Base-by-base conservation (phyloP, 225 moss, liverwort and hornwort genomes). In the Marchantia polymorpha region DNA sequence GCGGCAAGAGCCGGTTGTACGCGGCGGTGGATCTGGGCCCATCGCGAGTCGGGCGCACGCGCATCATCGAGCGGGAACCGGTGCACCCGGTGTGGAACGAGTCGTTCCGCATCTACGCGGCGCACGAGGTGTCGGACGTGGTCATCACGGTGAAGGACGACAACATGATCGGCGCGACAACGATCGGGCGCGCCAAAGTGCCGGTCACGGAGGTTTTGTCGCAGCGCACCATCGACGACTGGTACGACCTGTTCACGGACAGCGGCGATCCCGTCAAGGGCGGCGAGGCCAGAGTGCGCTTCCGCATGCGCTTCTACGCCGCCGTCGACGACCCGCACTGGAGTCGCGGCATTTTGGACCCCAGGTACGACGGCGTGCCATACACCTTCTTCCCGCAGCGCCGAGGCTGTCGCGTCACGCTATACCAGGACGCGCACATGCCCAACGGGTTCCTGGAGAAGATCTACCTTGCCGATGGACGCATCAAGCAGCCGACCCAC, bases 391-490 rank as follows among this genome's bases (percentile, higher is more conserved):
- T 76, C 72, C 93, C 91, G n/a, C 91, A 91, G 53, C 77, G 89
- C 26, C 87, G 84, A 19, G 93, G 93, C 0, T 93, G 93, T 73
- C 84, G 89, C 53, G 87, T 93, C 69, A 91, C 88, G 10, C 83
- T 93, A 12, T 93, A 93, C 56, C 91, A 93, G 81, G 91, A 91
- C 39, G 31, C 89, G 2, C 93, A 93, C 78, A 91, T 91, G 90
- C 69, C 80, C 7, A 86, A 93, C 19, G 86, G 84, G 4, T 93
- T 91, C 85, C 22, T 90, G 51, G 91, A 91, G 12, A 67, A 77
- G 49, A 90, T 91, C 23, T 86, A 84, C 78, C 87, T 90, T 77
- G 85, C 83, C 3, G 88, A 88, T 3, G 89, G 89, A 10, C 67
- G 76, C 52, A 25, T 14, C 0, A 63, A 84, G 31, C 70, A 90